Evolutionary conservation across 2,329 filamentous ascomycete genomes (phyloP), one percentile per base, ranked within the genome.

Genomic region (Dothiorella sarmentorum): DNA sequence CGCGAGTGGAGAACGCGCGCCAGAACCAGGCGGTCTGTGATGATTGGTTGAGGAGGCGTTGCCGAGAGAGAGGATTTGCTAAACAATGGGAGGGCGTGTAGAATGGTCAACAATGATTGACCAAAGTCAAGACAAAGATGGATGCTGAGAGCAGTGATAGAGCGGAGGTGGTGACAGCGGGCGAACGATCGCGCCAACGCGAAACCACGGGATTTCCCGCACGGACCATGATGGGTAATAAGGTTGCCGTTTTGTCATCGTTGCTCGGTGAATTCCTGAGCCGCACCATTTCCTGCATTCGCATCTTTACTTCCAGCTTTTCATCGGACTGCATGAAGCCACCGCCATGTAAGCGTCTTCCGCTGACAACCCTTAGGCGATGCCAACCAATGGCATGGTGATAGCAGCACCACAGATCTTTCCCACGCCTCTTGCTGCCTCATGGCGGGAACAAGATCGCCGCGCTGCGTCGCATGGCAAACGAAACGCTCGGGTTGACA

Each of bases 141-240:
- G 15, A 15, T 10, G 31, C 7, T 18, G 31, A 7, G 20, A 15
- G 42, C 7, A 37, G 22, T 26, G 17, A 20, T 40, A 15, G 37
- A 42, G 37, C n/a, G 35, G 45, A 42, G 37, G 44, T 40, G 45
- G 29, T 52, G 56, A 43, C 43, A 45, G 44, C 17, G 27, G 17
- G 26, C 31, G 22, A 15, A 15, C n/a, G 33, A 56, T 43, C 56
- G 56, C 56, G 44, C 24, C 44, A 35, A 33, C 56, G 45, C 56
- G 56, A 42, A 40, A 31, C 52, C 56, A 58, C 56, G 56, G 26
- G 56, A 24, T 27, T 22, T 24, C 9, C 7, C 9, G 40, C 53
- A 35, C 53, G 53, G 53, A 37, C 53, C 53, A 35, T n/a, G 6
- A 18, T 31, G 24, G 27, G 26, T 44, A 44, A 51, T 15, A n/a